Base-by-base conservation (phyloP, 2,329 filamentous ascomycete genomes). In the Microdochium bolleyi region DNA sequence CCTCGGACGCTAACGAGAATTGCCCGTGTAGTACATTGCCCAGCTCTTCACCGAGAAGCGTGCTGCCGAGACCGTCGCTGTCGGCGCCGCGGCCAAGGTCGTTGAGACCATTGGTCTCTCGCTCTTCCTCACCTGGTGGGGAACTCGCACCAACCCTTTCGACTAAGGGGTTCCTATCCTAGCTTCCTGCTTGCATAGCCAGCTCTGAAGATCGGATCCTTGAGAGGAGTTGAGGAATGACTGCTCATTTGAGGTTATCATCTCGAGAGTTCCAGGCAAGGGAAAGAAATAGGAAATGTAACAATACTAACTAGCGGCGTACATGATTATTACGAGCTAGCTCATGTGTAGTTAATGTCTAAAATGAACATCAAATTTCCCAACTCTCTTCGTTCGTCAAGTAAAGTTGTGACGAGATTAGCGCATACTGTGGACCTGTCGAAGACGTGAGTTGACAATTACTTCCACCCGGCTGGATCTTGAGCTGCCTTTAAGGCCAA, bases 51-150 rank as follows among this genome's bases (percentile, higher is more conserved):
- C 88, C 49, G 92, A 97, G 83, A 95, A 92, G 82, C 87, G 92
- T 55, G 89, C 92, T 51, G 73, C 94, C 54, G 92, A 97, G 73
- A 92, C 89, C 57, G 84, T 97, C 61, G 90, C 89, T 61, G 87
- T 96, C 60, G 88, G 88, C 67, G 83, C 88, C 57, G 74, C 94
- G 50, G 87, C 89, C 66, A 92, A 94, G 74, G 75, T 94, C 62
- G 82, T 96, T 62, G 94, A 97, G 83, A 96, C 94, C 2, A 83
- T 97, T 55, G 94, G 92, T 58, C 82, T 97, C 54, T 91, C 88
- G 58, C 70, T 96, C 65, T 90, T 97, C 82, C 79, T 97, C 64
- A 96, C 90, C 68, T 97, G 89, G 88, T 97, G 92, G 92, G 92
- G 92, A 66, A 96, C 92, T 66, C 87, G 88, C 68, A 94, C 90